Conservation (phyloP, 352 stramenopile species). For the Phytophthora constricta region DNA sequence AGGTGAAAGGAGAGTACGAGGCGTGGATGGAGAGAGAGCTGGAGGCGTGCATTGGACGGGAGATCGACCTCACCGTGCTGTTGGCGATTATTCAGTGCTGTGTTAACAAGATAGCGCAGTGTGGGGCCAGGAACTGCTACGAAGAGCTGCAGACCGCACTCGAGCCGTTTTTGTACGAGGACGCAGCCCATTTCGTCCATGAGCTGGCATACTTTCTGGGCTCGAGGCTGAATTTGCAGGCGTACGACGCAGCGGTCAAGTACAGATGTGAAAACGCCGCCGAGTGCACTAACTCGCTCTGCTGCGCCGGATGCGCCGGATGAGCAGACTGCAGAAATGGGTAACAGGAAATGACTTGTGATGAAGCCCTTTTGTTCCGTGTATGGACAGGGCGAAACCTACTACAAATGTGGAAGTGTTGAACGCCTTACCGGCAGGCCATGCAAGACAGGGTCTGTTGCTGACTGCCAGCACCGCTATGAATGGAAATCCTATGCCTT, state of each 20-base stretch:
- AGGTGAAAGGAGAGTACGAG: slow-evolving; percentile 64
- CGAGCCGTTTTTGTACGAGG: slow-evolving; percentile 70
- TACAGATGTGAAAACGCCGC: slow-evolving; percentile 62
- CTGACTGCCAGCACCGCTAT: slow-evolving; percentile 5
- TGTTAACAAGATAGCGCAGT: slow-evolving; percentile 57
- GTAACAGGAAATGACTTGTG: slow-evolving; percentile 1
- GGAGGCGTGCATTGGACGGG: slow-evolving; percentile 64
- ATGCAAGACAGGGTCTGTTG: slow-evolving; percentile 7
- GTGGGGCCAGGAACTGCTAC: slow-evolving; percentile 45
- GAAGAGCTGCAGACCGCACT: slow-evolving; percentile 55
- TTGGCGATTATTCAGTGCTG: slow-evolving; percentile 68
- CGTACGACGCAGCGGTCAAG: slow-evolving; percentile 69
- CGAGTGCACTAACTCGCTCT: slow-evolving; percentile 52
- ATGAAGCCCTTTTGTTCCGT: slow-evolving; percentile 24
- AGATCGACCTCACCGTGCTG: slow-evolving; percentile 74
- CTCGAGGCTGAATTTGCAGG: slow-evolving; percentile 67
- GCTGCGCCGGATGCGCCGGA: slow-evolving; percentile 26
- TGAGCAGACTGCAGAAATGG: too few species aligned
- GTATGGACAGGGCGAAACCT: slow-evolving; percentile 11
- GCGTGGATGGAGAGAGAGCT: slow-evolving; percentile 71
- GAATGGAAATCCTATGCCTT: slow-evolving; percentile 55
- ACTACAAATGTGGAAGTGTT: slow-evolving; percentile 7
- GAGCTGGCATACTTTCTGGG: slow-evolving; percentile 73
- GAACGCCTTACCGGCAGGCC: slow-evolving; percentile 2
- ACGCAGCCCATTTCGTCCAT: slow-evolving; percentile 58